Evolutionary conservation across 2,329 filamentous ascomycete species (phyloP).

Genomic region (Aureobasidium musti): DNA sequence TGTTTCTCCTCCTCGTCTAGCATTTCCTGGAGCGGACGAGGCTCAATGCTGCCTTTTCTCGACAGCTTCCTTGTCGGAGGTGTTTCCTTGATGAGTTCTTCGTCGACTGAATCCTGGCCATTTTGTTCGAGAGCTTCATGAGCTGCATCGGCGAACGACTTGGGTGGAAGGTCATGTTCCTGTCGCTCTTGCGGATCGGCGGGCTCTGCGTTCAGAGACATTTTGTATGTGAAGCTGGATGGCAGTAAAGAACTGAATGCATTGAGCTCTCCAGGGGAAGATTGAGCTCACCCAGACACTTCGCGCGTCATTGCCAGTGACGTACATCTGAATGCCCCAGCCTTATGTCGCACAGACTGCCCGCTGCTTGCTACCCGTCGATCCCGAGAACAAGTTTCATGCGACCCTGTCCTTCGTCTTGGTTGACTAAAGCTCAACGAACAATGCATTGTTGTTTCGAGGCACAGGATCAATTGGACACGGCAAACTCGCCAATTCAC

Average conservation of each 20-base stretch:
- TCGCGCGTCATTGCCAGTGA: constrained; percentile 15
- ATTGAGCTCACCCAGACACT: constrained; percentile 21
- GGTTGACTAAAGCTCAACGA: neutral
- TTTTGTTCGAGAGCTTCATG: constrained; percentile 37
- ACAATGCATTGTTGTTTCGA: neutral
- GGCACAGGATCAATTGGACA: too few species aligned
- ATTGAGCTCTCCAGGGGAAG: constrained; percentile 10
- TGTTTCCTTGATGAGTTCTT: constrained; percentile 42
- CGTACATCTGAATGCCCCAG: neutral
- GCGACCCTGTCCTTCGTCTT: neutral
- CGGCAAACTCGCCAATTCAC: too few species aligned
- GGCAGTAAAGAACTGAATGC: neutral
- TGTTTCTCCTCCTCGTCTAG: constrained; percentile 40
- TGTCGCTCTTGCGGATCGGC: constrained; percentile 45
- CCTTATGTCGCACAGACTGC: constrained; percentile 5
- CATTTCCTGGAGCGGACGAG: constrained; percentile 41
- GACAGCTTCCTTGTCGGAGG: constrained; percentile 35
- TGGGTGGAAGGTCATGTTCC: constrained; percentile 45
- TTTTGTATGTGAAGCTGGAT: neutral
- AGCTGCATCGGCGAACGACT: constrained; percentile 49
- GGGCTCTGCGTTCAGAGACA: constrained; percentile 39
- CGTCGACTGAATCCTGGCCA: constrained; percentile 33
- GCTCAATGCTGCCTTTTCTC: constrained; percentile 37
- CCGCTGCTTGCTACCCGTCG: neutral
- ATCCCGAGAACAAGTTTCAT: neutral